These are phyloP conservation scores for Xylaria sp. DNA, from an alignment of 2,329 filamentous ascomycete species.

Conservation along the genomic window DNA sequence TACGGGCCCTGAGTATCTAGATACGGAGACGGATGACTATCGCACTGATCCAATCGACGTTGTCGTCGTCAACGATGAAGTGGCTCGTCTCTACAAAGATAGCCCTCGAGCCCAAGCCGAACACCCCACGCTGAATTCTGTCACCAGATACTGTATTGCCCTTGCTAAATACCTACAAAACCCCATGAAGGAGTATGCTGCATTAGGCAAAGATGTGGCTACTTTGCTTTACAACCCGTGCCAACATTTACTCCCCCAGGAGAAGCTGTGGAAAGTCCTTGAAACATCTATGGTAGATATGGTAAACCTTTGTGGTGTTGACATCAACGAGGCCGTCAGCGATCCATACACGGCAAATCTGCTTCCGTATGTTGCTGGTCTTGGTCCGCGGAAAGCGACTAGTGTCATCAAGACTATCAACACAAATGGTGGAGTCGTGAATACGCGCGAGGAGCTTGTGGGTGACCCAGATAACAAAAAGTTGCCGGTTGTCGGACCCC, in stretches of 20 bases:
- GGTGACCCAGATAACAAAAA: constrained; percentile 86
- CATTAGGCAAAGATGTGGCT: constrained; percentile 85
- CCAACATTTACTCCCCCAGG: constrained; percentile 87
- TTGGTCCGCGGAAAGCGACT: constrained; percentile 91
- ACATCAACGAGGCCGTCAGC: constrained; percentile 89
- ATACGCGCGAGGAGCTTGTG: constrained; percentile 86
- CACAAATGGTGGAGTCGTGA: constrained; percentile 86
- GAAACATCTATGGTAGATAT: constrained; percentile 99
- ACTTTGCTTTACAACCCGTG: constrained; percentile 91
- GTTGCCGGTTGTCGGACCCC: constrained; percentile 82
- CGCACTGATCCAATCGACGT: constrained; percentile 85
- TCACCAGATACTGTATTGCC: constrained; percentile 89
- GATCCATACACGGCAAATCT: constrained; percentile 87
- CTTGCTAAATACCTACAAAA: constrained; percentile 93
- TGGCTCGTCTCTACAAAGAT: constrained; percentile 94
- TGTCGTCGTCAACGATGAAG: constrained; percentile 93
- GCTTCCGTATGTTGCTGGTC: constrained; percentile 88
- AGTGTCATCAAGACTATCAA: constrained; percentile 90
- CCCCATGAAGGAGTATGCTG: constrained; percentile 95
- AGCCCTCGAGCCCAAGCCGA: constrained; percentile 82
- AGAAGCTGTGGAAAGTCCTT: constrained; percentile 85
- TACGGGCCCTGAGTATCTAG: constrained; percentile 82
- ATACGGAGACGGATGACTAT: constrained; percentile 79
- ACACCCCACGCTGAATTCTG: constrained; percentile 80
- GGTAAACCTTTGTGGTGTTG: constrained; percentile 95